Evolutionary conservation across 1,284 basidiomycete genomes (phyloP), one percentile per base, ranked within the genome.

Genomic region (Singerocomus inundabilis): DNA sequence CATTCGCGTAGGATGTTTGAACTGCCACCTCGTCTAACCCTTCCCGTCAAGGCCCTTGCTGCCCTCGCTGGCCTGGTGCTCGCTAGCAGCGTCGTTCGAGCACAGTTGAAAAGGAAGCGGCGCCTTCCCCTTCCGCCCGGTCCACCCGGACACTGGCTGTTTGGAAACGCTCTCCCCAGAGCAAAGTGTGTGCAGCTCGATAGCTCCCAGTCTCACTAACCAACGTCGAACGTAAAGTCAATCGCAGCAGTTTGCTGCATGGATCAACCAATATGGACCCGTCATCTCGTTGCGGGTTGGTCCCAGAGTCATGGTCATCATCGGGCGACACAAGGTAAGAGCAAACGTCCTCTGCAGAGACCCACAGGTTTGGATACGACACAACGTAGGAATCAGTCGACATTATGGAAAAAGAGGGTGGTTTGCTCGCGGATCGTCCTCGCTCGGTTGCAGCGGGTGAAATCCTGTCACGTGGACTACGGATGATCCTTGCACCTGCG

Each of bases 361-460:
- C 4, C 21, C 13, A 7, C 25, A 12, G 12, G 9, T 18, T 13
- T 25, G 4, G 18, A 25, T 13, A 3, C 44, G 24, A 38, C 21
- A 29, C 16, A 3, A 36, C 16, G 10, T 18, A 81, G 62, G 78
- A 78, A 28, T 79, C 81, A 0, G 70, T 80, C 0, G 69, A 67
- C 26, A 64, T 72, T 36, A 67, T 72, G 54, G 69, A 72, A 31
- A 71, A 71, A 41, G 54, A 70, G 25, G 66, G 68, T 33, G 53
- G 57, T 8, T 39, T 60, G 26, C 53, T 69, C 5, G 69, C 64
- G 7, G 69, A 70, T 48, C 64, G 70, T 25, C 71, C 69, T 39
- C 60, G 62, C 4, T 40, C 57, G 2, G 60, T 71, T 25, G 64
- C 65, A 15, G 70, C 60, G 3, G 62, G 59, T 16, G 66, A 66